Evolutionary conservation across 169 alveolate genomes (phyloP), one percentile per base, ranked within the genome.

Genomic region (Plasmodium coatneyi): DNA sequence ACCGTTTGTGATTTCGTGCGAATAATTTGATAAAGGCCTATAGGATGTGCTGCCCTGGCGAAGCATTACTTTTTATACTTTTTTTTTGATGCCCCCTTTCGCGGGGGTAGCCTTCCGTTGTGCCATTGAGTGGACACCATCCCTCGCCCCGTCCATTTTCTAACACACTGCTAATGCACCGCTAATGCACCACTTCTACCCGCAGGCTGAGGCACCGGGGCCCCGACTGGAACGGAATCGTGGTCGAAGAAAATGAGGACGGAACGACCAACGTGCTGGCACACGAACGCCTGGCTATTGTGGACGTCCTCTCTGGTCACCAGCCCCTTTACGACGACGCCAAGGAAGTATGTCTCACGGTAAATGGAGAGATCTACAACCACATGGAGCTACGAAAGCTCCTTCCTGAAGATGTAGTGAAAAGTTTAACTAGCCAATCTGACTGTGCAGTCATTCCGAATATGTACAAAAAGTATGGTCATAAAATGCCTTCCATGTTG

Each of bases 271-370:
- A 92, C 52, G 91, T 95, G n/a, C 30, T 96, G n/a, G 91, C 95
- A 5, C 97, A 96, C 78, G 97, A 96, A 80, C 82, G 97, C n/a
- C 87, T 96, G 52, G 95, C 95, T 14, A 95, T 96, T 6, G 96
- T 95, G 6, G 97, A 96, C 76, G 92, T 92, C 9, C 80, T 83
- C 28, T 92, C 94, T 10, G 97, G 97, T 4, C 92, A 92, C 14
- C 97, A 95, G 71, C 97, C 97, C 7, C 82, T 95, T 28, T 80
- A 83, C 43, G 89, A 83, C 54, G 94, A 82, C 28, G 96, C 80
- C 36, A 41, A 93, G 71, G 87, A 80, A 56, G 22, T 95, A 56
- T 84, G 95, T 22, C 82, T 92, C 66, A 83, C 89, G 14, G 83
- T 92, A 25, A 96, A 96, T 72, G 96, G 97, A 72, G 97, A 96